Evolutionary conservation across 2,329 filamentous ascomycete species (phyloP).

Genomic region (Hypoxylon sp.): DNA sequence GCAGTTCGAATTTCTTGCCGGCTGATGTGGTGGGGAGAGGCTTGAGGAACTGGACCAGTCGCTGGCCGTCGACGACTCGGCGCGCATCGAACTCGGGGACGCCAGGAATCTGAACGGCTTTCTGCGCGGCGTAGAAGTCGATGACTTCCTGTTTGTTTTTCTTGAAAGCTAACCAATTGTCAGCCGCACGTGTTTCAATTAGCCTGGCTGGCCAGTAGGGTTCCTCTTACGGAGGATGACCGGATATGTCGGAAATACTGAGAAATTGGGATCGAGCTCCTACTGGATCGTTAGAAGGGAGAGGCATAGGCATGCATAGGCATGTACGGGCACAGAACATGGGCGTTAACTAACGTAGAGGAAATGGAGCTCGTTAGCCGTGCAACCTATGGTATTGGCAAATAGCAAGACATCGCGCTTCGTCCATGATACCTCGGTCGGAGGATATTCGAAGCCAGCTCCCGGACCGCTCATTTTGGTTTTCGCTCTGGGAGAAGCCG

Average conservation of each 20-base stretch:
- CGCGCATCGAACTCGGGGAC: conserved; percentile 81
- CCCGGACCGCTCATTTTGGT: conserved; percentile 64
- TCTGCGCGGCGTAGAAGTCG: conserved; percentile 83
- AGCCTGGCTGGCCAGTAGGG: neutral
- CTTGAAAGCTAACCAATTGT: conserved; percentile 74
- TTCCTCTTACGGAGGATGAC: conserved; percentile 76
- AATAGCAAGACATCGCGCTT: conserved; percentile 92
- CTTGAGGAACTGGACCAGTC: conserved; percentile 81
- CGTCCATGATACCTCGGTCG: conserved; percentile 82
- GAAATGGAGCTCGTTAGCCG: conserved; percentile 89
- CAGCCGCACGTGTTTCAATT: conserved; percentile 8
- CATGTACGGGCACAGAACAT: no score
- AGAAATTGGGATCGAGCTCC: conserved; percentile 89
- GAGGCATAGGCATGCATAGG: conserved; percentile 1
- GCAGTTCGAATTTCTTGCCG: conserved; percentile 80
- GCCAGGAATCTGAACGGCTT: conserved; percentile 75
- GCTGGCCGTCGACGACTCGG: conserved; percentile 86
- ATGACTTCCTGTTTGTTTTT: conserved; percentile 79
- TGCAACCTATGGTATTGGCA: conserved; percentile 88
- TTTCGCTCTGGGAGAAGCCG: conserved; percentile 6
- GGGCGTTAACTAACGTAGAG: conserved; percentile 74
- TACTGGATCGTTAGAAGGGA: conserved; percentile 53
- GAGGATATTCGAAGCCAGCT: conserved; percentile 83
- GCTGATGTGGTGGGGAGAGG: conserved; percentile 78
- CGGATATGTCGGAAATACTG: conserved; percentile 90